phyloP scores from a whole-genome alignment of 345 rosid genomes.

The Hevea brasiliensis region DNA sequence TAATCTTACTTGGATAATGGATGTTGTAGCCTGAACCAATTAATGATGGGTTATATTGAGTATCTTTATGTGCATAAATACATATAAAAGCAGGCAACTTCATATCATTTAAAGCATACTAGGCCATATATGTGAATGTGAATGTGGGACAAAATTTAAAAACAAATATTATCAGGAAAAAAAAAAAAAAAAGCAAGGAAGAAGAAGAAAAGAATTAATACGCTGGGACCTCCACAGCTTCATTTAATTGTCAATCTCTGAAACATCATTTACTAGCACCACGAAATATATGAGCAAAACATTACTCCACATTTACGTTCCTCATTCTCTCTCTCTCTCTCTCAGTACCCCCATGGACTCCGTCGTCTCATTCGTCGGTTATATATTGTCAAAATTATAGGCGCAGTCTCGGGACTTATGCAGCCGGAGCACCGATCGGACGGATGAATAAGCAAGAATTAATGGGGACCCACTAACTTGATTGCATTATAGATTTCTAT shows the following conservation, averaged over 20 bases:
- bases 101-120: constrained; percentile 5
- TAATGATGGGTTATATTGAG: too few species aligned
- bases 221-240: constrained; percentile 46
- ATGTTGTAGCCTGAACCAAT: too few species aligned
- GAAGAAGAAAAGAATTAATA: constrained; percentile 24
- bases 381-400: too few species aligned
- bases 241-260: constrained; percentile 42
- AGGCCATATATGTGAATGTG: neutral
- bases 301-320: constrained; percentile 33
- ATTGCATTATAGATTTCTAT: constrained; percentile 44
- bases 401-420: constrained; percentile 2
- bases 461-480: constrained; percentile 38
- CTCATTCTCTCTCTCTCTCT: neutral
- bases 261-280: constrained; percentile 61
- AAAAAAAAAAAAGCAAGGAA: too few species aligned
- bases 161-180: too few species aligned
- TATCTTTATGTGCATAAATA: neutral
- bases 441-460: neutral
- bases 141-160: constrained; percentile 18
- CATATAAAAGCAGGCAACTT: neutral
- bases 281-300: constrained; percentile 57
- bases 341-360: too few species aligned
- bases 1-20: too few species aligned
- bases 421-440: constrained; percentile 1
- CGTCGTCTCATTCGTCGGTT: too few species aligned